Base-by-base conservation (phyloP, 768 basidiomycete genomes). In the Suillus placidus region DNA sequence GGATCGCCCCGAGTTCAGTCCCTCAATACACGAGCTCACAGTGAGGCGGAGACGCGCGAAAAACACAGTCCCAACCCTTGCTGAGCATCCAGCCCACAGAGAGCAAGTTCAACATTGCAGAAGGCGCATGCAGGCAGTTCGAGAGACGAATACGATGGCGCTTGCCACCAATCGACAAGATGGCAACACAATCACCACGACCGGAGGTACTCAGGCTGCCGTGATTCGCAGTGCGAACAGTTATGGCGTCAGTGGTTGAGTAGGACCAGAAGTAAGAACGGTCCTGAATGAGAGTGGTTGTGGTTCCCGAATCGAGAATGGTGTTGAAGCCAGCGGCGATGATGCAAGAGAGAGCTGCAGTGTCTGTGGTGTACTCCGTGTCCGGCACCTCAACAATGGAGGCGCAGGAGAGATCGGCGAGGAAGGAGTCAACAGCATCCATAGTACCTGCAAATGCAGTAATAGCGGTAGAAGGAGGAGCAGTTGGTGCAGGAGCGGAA, bases 291-390 rank as follows among this genome's bases (percentile, higher is more conserved):
- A 76, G 65, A 30, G 74, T 72, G 10, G 68, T 61, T 0, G 66
- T 71, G n/a, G 67, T 70, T 0, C 74, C 76, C 14, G 71, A 74
- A 37, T 76, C 74, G 0, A 73, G 54, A 14, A 71, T 42, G 7
- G 67, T 45, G 43, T 45, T 45, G 8, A 45, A 45, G 13, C 43
- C 20, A 2, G 43, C 6, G 0, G 43, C 43, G 7, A 45, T 6
- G 2, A 45, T 3, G 7, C 12, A n/a, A 6, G 42, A 42, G 16
- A 42, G 14, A 6, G 16, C 9, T 1, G 42, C 16, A 0, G 16
- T 42, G 14, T 42, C 42, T 2, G 5, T 5, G 16, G 14, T 6
- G 18, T 3, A n/a, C n/a, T n/a, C n/a, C n/a, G n/a, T n/a, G n/a
- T n/a, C n/a, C n/a, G n/a, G 16, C 2, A 42, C 2, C 1, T 18